Evolutionary conservation across 805 yeast genomes (phyloP).

Genomic region (Cyberlindnera suaveolens): DNA sequence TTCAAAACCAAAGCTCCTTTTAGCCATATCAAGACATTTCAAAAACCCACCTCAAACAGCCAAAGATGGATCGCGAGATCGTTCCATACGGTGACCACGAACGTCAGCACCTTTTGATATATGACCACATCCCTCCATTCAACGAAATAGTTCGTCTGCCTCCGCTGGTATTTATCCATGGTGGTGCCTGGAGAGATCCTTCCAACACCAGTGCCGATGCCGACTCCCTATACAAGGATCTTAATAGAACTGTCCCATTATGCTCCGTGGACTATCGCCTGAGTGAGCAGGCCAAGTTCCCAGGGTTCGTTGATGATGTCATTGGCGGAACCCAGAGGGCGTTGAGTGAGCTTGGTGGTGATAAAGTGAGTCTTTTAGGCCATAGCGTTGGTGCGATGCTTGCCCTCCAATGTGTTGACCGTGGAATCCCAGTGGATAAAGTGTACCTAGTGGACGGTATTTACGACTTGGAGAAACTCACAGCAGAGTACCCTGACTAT

Average conservation of each 20-base stretch:
- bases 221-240: conserved; percentile 24
- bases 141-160: conserved; percentile 4
- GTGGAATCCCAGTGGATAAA: conserved; percentile 13
- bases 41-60: too few relatives aligned
- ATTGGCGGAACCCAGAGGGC: conserved; percentile 26
- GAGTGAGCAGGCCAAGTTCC: conserved; percentile 57
- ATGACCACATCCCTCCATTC: conserved; percentile 9
- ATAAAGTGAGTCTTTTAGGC: conserved; percentile 41
- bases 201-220: conserved; percentile 54
- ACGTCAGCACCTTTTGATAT: conserved; percentile 9
- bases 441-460: conserved; percentile 62
- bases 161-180: conserved; percentile 61
- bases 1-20: neutral
- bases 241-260: conserved; percentile 12
- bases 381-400: conserved; percentile 78
- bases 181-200: conserved; percentile 86
- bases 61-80: neutral
- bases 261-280: conserved; percentile 56
- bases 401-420: conserved; percentile 10
- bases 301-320: conserved; percentile 55
- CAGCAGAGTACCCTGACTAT: conserved; percentile 59
- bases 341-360: conserved; percentile 6
- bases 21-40: too few relatives aligned
- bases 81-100: conserved; percentile 6
- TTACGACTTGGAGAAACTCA: conserved; percentile 43